Evolutionary conservation across 164 flowering plant genomes (phyloP).

Genomic region (grape (Vitis vinifera)): ASM3070453v1 NC_081809.1:2537501-2538000

Average conservation of each 20-base stretch:
- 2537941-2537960: too few species aligned
- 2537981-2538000: too few species aligned
- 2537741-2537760: constrained; percentile 8
- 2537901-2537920: too few species aligned
- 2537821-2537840: constrained; percentile 13
- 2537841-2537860: not conserved
- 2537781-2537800: constrained; percentile 2
- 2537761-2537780: not conserved
- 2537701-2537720: not conserved
- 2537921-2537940: too few species aligned
- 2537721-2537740: not conserved
- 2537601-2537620: not conserved
- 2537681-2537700: not conserved
- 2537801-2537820: constrained; percentile 2
- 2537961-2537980: too few species aligned
- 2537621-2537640: not conserved
- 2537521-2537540: too few species aligned
- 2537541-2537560: too few species aligned
- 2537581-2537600: too few species aligned
- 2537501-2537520: too few species aligned
- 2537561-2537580: too few species aligned
- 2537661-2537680: constrained; percentile 43
- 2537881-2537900: not conserved
- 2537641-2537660: constrained; percentile 41
- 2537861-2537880: not conserved